Evolutionary conservation across 2,329 filamentous ascomycete genomes (phyloP), one percentile per base, ranked within the genome.

Genomic region (Dactylellina haptotyla): DNA sequence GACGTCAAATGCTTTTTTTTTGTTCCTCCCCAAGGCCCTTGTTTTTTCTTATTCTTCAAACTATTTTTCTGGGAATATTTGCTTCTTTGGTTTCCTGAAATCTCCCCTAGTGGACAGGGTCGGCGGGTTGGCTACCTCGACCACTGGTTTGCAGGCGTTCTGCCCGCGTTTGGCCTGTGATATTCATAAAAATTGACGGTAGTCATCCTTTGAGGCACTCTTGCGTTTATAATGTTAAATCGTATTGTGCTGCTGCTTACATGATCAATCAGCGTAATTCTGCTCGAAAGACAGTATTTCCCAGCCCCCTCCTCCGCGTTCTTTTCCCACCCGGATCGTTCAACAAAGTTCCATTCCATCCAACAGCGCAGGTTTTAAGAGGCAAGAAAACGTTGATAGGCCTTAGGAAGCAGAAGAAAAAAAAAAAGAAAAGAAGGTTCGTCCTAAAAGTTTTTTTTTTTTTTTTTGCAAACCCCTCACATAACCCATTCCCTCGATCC

Each of bases 171-270:
- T 73, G 59, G 61, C 69, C 69, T 56, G 61, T 73, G 61, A 65
- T 65, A 61, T 59, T 61, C 25, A 59, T 46, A 25, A 16, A 51
- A 25, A 37, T 61, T 12, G 16, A 54, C 18, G 37, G 56, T 45
- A 62, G 56, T 62, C 56, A 54, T 61, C 46, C 8, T 59, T 30
- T 67, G n/a, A n/a, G n/a, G n/a, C n/a, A n/a, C n/a, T n/a, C n/a
- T 67, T 69, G 54, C 43, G 66, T 65, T 66, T 66, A 61, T 66
- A 65, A 66, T 66, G 64, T 51, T 54, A 53, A 64, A 59, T 59
- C 45, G 61, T n/a, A n/a, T n/a, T n/a, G n/a, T n/a, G n/a, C n/a
- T n/a, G 41, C 67, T 73, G 69, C 69, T 73, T 65, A 73, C 69
- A 54, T 72, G 69, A 73, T 73, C 56, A 48, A 50, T 66, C 45